Evolutionary conservation across 768 basidiomycete genomes (phyloP).

Genomic region (Leccinum olivaceopallidum): DNA sequence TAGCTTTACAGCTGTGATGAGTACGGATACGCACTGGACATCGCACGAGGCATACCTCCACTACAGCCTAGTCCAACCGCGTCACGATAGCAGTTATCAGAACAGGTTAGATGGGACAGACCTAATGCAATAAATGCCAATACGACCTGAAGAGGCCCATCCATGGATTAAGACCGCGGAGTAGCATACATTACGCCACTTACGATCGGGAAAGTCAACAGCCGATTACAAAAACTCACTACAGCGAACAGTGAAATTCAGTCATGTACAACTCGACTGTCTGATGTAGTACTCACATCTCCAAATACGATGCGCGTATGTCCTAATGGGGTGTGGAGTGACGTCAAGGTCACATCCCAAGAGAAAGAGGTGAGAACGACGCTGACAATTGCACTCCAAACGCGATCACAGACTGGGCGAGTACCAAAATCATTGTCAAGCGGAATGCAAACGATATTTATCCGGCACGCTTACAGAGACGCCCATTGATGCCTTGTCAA

Average conservation of each 20-base stretch:
- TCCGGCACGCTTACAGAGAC: constrained; percentile 26
- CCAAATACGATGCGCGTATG: constrained; percentile 40
- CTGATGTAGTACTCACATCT: constrained; percentile 27
- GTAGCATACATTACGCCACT: constrained; percentile 10
- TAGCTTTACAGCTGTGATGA: constrained; percentile 22
- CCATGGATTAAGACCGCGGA: background rate
- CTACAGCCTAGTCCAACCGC: constrained; percentile 23
- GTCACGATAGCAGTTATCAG: background rate
- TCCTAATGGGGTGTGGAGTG: constrained; percentile 21
- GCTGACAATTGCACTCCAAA: constrained; percentile 38
- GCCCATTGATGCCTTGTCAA: constrained; percentile 36
- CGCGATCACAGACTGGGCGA: constrained; percentile 33
- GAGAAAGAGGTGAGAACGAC: background rate
- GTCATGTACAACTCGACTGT: background rate
- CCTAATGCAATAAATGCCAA: constrained; percentile 32
- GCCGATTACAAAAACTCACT: constrained; percentile 35
- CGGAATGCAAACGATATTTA: background rate
- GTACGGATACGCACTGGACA: background rate
- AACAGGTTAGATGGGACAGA: constrained; percentile 6
- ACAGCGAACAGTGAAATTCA: background rate
- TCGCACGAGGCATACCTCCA: constrained; percentile 23
- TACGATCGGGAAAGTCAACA: constrained; percentile 35
- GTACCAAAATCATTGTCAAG: background rate
- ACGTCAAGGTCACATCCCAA: constrained; percentile 1
- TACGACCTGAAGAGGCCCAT: constrained; percentile 18